Base-by-base conservation (phyloP, 257 asterid species). In the Lithospermum erythrorhizon region DNA sequence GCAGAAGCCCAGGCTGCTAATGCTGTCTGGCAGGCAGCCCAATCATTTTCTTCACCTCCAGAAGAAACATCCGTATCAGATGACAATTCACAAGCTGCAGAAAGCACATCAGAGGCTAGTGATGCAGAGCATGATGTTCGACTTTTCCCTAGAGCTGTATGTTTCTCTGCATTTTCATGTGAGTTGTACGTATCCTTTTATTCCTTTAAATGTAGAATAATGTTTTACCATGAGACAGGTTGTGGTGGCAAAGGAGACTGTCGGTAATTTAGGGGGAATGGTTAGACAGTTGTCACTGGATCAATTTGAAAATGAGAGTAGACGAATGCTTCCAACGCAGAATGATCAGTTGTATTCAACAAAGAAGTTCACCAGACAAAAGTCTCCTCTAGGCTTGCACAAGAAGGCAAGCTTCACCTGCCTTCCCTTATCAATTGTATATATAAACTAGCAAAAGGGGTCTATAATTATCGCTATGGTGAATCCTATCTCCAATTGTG, bases 211-310 rank as follows among this genome's bases (percentile, higher is more conserved):
- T 55, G 48, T 32, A 64, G 30, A 65, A 58, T 65, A 57, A 68
- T 59, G 37, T 21, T 68, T 72, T 71, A 56, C n/a, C 27, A 55
- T 57, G 62, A 66, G 71, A 67, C 89, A 93, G 98, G 98, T 93
- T 73, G 98, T 93, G 55, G 97, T 93, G 18, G 98, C 98, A 59
- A 93, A 86, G 82, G 98, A 93, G 75, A 71, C 90, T 57, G 80
- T 89, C 17, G 98, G 98, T 65, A 88, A 78, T 79, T 84, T 93
- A 68, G 98, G 98, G 70, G 97, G 98, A 63, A 93, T 93, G 97
- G 82, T 93, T 57, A 83, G 98, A 73, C 98, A 89, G 82, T 81
- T 93, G 62, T 88, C 97, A 54, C 77, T 93, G 78, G 98, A 93
- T 80, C 98, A 93, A 72, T 93, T 93, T 70, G 98, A 93, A 76